Conservation (phyloP, 768 basidiomycete genomes). For the Kwoniella sp. region DNA sequence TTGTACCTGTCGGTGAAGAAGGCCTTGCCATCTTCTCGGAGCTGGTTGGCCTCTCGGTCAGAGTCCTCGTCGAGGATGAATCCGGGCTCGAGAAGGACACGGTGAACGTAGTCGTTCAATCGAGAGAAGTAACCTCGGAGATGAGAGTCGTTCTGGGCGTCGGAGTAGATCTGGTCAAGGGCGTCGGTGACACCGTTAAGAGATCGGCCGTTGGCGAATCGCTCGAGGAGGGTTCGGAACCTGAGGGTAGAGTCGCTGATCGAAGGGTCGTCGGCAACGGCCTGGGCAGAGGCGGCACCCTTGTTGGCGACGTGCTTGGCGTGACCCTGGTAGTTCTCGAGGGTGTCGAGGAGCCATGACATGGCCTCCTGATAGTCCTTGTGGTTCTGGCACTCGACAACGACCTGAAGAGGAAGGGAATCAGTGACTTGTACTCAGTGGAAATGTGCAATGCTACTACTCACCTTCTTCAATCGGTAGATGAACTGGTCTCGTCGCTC, state of each 20-base stretch:
- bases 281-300: conserved; percentile 52
- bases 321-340: conserved; percentile 59
- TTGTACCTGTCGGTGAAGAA: conserved; percentile 79
- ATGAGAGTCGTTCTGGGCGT: conserved; percentile 72
- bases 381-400: conserved; percentile 90
- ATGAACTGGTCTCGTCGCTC: conserved; percentile 91
- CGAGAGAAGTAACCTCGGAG: conserved; percentile 72
- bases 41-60: conserved; percentile 64
- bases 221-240: conserved; percentile 80
- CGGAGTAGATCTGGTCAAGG: conserved; percentile 69
- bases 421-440: background rate
- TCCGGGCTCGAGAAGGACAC: conserved; percentile 76
- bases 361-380: conserved; percentile 77
- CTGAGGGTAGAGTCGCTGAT: conserved; percentile 65
- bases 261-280: conserved; percentile 60
- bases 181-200: conserved; percentile 72
- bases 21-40: conserved; percentile 70
- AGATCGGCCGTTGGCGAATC: conserved; percentile 77
- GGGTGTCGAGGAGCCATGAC: conserved; percentile 58
- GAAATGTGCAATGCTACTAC: background rate
- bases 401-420: conserved; percentile 41
- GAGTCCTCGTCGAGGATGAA: conserved; percentile 81
- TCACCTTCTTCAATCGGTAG: conserved; percentile 86
- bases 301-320: conserved; percentile 59
- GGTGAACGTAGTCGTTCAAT: conserved; percentile 68